Percentiles rank a stretch among this genome's conserved stretches.
Conservation (phyloP, 768 basidiomycete genomes). For the Serendipita vermifera region DNA sequence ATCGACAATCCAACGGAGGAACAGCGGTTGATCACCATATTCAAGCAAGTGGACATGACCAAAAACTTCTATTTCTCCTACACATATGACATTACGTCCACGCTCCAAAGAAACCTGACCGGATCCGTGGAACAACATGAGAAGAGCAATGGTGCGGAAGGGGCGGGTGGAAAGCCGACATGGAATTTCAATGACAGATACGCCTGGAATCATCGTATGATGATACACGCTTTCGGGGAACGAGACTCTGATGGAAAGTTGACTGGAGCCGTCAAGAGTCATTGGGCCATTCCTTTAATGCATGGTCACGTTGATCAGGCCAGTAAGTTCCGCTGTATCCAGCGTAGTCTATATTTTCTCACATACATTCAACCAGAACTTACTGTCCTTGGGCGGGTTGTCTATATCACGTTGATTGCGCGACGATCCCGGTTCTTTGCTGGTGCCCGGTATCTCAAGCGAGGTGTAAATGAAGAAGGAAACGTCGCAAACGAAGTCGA, state of each 20-base stretch:
- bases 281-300: constrained; percentile 84
- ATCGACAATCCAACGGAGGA: constrained; percentile 82
- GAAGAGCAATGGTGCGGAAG: constrained; percentile 10
- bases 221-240: constrained; percentile 27
- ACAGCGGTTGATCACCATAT: constrained; percentile 69
- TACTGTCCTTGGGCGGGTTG: constrained; percentile 73
- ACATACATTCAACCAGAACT: constrained; percentile 46
- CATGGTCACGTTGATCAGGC: constrained; percentile 98
- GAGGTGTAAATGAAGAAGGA: constrained; percentile 91
- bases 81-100: constrained; percentile 94
- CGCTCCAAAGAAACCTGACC: constrained; percentile 82
- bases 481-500: constrained; percentile 99
- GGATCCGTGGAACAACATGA: constrained; percentile 32
- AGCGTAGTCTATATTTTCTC: background rate
- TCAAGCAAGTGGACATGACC: constrained; percentile 95
- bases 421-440: constrained; percentile 90
- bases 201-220: constrained; percentile 90
- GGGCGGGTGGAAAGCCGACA: constrained; percentile 21
- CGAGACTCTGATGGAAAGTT: constrained; percentile 11
- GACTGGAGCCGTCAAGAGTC: constrained; percentile 34
- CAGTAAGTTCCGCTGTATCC: constrained; percentile 42
- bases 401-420: constrained; percentile 92
- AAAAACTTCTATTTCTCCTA: constrained; percentile 99
- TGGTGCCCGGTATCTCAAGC: constrained; percentile 84
- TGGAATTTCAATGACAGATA: constrained; percentile 78